Evolutionary conservation across 352 stramenopile genomes (phyloP).

Genomic region (Pythium scleroteichum): DNA sequence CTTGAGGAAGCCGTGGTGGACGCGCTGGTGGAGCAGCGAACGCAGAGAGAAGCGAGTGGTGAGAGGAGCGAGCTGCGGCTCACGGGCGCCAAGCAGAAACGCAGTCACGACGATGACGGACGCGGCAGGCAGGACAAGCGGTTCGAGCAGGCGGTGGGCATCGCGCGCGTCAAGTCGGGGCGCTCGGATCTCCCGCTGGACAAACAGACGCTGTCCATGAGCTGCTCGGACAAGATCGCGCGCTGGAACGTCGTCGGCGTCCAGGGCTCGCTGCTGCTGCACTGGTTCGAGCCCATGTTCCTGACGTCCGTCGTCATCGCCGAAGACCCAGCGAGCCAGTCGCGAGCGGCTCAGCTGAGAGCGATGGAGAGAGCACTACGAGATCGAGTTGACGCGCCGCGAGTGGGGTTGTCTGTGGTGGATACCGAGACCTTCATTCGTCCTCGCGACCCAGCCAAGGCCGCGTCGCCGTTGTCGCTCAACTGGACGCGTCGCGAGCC

Average conservation of each 20-base stretch:
- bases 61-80: conserved; percentile 49
- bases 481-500: conserved; percentile 56
- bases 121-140: conserved; percentile 35
- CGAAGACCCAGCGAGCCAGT: conserved; percentile 39
- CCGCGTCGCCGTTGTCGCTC: conserved; percentile 49
- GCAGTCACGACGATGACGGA: conserved; percentile 14
- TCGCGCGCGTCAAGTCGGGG: conserved; percentile 90
- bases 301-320: conserved; percentile 53
- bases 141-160: conserved; percentile 70
- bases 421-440: conserved; percentile 15
- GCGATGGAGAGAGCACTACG: conserved; percentile 53
- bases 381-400: conserved; percentile 20
- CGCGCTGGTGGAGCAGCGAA: conserved; percentile 48
- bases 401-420: neutral
- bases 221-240: conserved; percentile 93
- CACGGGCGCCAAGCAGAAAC: conserved; percentile 65
- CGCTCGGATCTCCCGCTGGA: conserved; percentile 87
- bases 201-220: conserved; percentile 91
- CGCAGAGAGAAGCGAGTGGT: conserved; percentile 17
- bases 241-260: conserved; percentile 85
- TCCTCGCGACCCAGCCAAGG: conserved; percentile 9
- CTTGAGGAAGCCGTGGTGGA: conserved; percentile 74
- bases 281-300: conserved; percentile 63
- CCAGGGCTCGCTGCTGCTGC: conserved; percentile 72
- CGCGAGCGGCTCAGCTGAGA: conserved; percentile 36